Base-by-base conservation (phyloP, 495 filamentous ascomycete genomes). In the Aspergillus panamensis region DNA sequence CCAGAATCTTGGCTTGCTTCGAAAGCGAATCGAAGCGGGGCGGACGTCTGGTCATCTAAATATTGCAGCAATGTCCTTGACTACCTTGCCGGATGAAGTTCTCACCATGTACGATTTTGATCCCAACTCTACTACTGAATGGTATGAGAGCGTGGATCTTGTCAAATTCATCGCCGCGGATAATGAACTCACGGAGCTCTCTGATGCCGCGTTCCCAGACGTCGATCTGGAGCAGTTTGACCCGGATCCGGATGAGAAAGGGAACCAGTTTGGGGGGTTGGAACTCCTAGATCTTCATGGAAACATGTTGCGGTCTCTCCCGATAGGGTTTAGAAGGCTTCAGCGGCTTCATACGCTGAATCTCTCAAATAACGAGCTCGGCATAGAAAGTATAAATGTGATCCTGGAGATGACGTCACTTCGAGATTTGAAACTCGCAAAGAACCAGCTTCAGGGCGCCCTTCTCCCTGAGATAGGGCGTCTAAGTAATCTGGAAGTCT, bases 131-230 rank as follows among this genome's bases (percentile, higher is more conserved):
- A 67, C 80, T 39, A 66, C 73, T 1, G 80, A 87, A 43, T 98
- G 94, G 94, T 92, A 91, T 30, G 93, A 97, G 72, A 87, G 87
- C 53, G 92, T 99, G 13, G 95, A 97, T 68, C 76, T 99, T n/a
- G 86, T 87, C 8, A 85, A 88, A 53, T 83, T 99, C 48, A 84
- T 92, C 61, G 92, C 89, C 32, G 92, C 94, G 12, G 92, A 97
- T 67, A 97, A 99, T 67, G 91, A 97, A 66, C 66, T 99, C 54
- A 82, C 87, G 62, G 73, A 79, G 33, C 79, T 99, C 29, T 74
- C 81, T 16, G 89, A 93, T 43, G 69, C 77, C 1, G 73, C 91
- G 12, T 95, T 96, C 67, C 92, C 92, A 0, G 90, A 95, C 60
- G 73, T 81, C 21, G 82, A 87, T 55, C 72, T 78, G 0, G 71